Percentiles rank a stretch among this genome's conserved stretches.
These are phyloP conservation scores for Cyberlindnera samutprakarnensis DNA, from an alignment of 805 yeast species.

Conservation along the genomic window DNA sequence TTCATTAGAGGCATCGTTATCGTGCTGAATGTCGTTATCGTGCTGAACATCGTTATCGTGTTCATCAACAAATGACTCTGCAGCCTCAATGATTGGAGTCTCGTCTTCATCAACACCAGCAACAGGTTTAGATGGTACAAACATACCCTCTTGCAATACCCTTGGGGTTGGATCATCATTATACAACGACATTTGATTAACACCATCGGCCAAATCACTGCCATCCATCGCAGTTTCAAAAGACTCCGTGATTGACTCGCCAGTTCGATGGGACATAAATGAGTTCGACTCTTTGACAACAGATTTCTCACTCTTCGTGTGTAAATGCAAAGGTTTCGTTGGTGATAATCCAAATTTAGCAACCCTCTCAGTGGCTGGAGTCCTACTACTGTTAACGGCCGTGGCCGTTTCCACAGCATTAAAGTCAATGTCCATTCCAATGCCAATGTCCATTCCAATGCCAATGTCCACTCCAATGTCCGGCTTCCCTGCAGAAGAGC, in stretches of 20 bases:
- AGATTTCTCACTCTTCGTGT: conserved; percentile 2
- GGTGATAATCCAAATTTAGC: conserved; percentile 12
- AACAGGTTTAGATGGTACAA: neutral
- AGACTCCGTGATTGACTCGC: conserved; percentile 9
- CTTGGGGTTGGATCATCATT: conserved; percentile 20
- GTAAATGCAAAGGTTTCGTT: conserved; percentile 19
- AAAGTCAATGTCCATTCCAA: no score
- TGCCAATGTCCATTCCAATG: no score
- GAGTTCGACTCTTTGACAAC: no score
- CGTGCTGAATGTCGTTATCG: no score
- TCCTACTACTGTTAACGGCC: no score
- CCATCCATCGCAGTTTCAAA: conserved; percentile 18
- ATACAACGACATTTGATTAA: conserved; percentile 1
- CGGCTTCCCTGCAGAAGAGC: no score
- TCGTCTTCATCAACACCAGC: conserved; percentile 3
- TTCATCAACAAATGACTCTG: no score
- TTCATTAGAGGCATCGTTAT: no score
- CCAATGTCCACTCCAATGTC: no score
- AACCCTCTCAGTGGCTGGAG: conserved; percentile 1
- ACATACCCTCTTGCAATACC: conserved; percentile 7
- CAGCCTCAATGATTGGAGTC: conserved; percentile 10
- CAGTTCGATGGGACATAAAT: conserved; percentile 8
- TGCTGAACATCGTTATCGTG: no score
- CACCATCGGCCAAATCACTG: no score
- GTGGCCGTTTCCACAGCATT: neutral